Base-by-base conservation (phyloP, 805 yeast genomes). In the Lachancea nothofagi region DNA sequence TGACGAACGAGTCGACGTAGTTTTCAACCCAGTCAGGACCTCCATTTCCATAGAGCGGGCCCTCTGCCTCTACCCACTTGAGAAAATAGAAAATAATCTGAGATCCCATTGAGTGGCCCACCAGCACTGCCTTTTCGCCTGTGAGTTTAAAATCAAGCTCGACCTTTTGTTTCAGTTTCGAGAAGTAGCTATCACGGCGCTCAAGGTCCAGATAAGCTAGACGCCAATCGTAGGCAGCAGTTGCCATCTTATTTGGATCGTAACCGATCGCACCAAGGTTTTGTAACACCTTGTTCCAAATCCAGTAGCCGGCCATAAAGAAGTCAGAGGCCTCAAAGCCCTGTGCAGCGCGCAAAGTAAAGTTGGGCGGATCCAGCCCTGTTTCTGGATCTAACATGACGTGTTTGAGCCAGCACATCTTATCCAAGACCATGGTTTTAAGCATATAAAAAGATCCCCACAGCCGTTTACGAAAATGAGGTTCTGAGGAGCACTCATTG, bases 401-500 rank as follows among this genome's bases (percentile, higher is more conserved):
- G 60, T 89, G 96, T 59, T 83, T 80, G 47, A 93, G 71, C 98
- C 98, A 93, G 63, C 98, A 93, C 2, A 76, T 60, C 61, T 93
- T 93, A 55, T 90, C 96, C 40, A 89, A 66, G 17, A 93, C 70
- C 97, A 93, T 90, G 3, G 95, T 80, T 49, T 83, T 72, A 42
- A 93, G 65, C 98, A 93, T 93, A 57, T 85, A 88, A 67, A 88
- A 89, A 0, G 96, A 86, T 0, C 98, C 98, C 98, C 98, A 93
- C 41, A 93, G 61, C 49, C 97, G 70, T 56, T 88, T 89, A 37
- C 98, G 71, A 65, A 90, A 93, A 61, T 90, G 94, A 7, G 79
- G 72, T 43, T 80, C 76, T 27, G 87, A 74, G 3, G 95, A 93
- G 59, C 98, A 93, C 5, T 80, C 93, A 2, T 68, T 75, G 4